Evolutionary conservation across 2,329 filamentous ascomycete species (phyloP).

Genomic region (Alternaria longipes): DNA sequence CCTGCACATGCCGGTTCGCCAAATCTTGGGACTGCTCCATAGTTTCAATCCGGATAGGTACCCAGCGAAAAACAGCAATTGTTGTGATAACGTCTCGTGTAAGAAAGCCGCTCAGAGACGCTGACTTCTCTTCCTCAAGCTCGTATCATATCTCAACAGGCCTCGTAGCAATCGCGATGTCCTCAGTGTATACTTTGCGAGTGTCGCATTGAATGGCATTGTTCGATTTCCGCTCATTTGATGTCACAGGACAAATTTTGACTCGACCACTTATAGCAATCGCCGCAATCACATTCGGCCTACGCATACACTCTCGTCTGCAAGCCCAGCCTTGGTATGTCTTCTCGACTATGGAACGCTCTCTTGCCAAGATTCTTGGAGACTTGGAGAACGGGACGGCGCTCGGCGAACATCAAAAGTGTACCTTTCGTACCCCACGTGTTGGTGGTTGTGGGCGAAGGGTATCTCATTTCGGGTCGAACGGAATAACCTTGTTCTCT

Average conservation of each 20-base stretch:
- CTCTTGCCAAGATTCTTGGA: slow-evolving; percentile 1
- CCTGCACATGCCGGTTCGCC: not conserved
- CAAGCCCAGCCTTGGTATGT: slow-evolving; percentile 6
- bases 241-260: not conserved
- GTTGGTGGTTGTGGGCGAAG: not conserved
- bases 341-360: not conserved
- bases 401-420: not conserved
- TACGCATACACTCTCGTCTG: not conserved
- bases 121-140: not conserved
- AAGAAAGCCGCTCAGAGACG: not conserved
- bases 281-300: not conserved
- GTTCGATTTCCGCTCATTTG: not conserved
- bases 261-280: not conserved
- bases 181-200: not conserved
- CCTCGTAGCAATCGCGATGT: not conserved
- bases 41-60: not conserved
- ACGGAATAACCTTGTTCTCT: not conserved
- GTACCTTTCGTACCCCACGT: not conserved
- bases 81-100: too few species aligned
- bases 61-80: not conserved
- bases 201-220: not conserved
- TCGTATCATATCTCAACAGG: not conserved
- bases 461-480: not conserved
- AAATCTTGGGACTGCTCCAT: not conserved
- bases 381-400: not conserved